Evolutionary conservation across 129 eudicot species (phyloP).

Genomic region (Gnaphalium uliginosum): DNA sequence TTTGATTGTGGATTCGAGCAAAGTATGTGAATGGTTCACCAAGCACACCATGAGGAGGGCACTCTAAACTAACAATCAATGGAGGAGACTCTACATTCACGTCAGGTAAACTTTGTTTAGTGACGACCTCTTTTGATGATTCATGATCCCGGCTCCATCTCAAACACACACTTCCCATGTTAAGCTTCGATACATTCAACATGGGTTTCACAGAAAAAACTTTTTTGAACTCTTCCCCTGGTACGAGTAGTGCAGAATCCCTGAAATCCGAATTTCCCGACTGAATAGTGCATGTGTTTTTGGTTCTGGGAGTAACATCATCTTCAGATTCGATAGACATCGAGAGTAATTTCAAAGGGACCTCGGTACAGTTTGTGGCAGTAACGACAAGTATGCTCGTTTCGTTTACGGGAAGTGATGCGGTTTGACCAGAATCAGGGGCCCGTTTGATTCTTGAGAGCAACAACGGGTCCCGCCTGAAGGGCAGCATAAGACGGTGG

Average conservation of each 20-base stretch:
- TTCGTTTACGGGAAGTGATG: constrained; percentile 76
- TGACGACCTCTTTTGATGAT: constrained; percentile 53
- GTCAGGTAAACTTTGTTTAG: constrained; percentile 78
- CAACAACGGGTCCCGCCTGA: constrained; percentile 78
- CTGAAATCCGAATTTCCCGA: constrained; percentile 36
- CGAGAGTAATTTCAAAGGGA: constrained; percentile 70
- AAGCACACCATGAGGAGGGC: constrained; percentile 86
- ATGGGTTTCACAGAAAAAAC: constrained; percentile 68
- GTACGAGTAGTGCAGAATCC: constrained; percentile 55
- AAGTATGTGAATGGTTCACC: constrained; percentile 77
- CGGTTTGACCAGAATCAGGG: constrained; percentile 47
- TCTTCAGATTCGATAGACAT: constrained; percentile 58
- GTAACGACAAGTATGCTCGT: constrained; percentile 62
- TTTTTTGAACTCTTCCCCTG: constrained; percentile 86
- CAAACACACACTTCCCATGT: constrained; percentile 63
- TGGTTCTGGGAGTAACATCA: constrained; percentile 20
- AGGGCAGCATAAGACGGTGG: constrained; percentile 82
- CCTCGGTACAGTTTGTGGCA: constrained; percentile 84
- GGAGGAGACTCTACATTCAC: constrained; percentile 75
- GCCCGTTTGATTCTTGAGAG: constrained; percentile 61
- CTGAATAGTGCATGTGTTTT: constrained; percentile 39
- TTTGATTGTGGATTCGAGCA: constrained; percentile 64
- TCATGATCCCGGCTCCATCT: constrained; percentile 68
- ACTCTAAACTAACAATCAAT: constrained; percentile 57
- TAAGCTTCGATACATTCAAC: constrained; percentile 38